Evolutionary conservation across 1,139 yeast genomes (phyloP), one percentile per base, ranked within the genome.

Genomic region (Suhomyces bolitotheri): DNA sequence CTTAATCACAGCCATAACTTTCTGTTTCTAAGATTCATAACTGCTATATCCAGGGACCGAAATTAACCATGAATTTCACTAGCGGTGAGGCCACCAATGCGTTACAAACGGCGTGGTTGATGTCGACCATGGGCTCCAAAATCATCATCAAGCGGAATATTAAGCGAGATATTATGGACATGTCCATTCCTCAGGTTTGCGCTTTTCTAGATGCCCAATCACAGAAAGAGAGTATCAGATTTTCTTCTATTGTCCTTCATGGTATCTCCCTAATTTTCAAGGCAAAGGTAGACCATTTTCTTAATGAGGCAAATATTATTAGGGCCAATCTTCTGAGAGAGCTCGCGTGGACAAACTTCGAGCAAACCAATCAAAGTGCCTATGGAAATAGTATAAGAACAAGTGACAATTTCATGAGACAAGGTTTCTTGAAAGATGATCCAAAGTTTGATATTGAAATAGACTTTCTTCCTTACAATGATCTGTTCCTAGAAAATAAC

Each of bases 251-350:
- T 37, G 54, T 82, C 16, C 54, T 82, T 41, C 71, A 74, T 45
- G 89, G 89, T 0, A 66, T 80, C 2, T 64, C 82, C 0, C 50
- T 80, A 25, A 66, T 77, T 21, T 79, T 76, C 52, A 71, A 64
- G 39, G 71, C 73, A 27, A 76, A 80, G 49, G 65, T 73, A 0
- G 67, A 67, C 4, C 73, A 66, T 44, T 63, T 77, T 38, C 59
- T 56, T 32, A 56, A 58, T 41, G 78, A 73, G 36, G 36, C 62
- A 7, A 47, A 52, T 1, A 43, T 50, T 17, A 44, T 59, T 10
- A 58, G 60, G 31, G 50, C 57, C 4, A 51, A 58, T 29, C 43
- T 68, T 11, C 59, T 50, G 27, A 50, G 54, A 27, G 54, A 54
- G 5, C 8, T 33, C 3, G 15, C 24, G 14, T n/a, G 23, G 3